phyloP scores from a whole-genome alignment of 208 protist species.

The Wallacemonas sp. region DNA sequence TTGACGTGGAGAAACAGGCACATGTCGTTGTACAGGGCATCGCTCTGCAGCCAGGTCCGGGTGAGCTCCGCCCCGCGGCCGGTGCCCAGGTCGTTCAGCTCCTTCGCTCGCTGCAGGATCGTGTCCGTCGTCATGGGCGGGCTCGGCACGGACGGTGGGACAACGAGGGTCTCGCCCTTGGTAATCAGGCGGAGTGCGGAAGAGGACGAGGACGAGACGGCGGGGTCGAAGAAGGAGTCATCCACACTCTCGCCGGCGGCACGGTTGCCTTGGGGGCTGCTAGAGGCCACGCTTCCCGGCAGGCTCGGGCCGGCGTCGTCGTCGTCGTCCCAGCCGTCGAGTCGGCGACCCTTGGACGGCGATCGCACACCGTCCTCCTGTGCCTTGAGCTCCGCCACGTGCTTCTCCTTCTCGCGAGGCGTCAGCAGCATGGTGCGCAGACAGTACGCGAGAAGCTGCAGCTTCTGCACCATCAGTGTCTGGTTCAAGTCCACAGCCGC shows the following conservation, averaged over 20 bases:
- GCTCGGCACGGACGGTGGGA: constrained; percentile 56
- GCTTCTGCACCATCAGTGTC: constrained; percentile 76
- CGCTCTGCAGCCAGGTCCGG: constrained; percentile 52
- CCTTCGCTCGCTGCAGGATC: constrained; percentile 53
- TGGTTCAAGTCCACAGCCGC: constrained; percentile 40
- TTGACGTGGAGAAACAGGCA: constrained; percentile 85
- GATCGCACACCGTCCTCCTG: neutral
- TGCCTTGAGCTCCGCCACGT: constrained; percentile 3
- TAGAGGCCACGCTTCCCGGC: no score
- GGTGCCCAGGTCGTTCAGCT: constrained; percentile 43
- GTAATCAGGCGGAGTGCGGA: constrained; percentile 49
- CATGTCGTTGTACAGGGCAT: constrained; percentile 87
- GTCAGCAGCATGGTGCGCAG: constrained; percentile 35
- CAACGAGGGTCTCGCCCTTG: constrained; percentile 56
- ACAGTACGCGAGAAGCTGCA: constrained; percentile 75
- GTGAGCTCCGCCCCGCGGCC: constrained; percentile 34
- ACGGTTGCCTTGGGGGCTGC: no score
- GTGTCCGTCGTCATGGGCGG: constrained; percentile 61
- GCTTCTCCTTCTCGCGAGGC: constrained; percentile 6
- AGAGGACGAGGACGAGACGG: neutral
- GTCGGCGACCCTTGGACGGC: neutral
- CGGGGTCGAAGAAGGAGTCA: neutral
- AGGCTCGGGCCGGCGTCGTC: no score
- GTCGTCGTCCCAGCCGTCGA: constrained; percentile 38
- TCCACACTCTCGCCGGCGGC: no score